These are phyloP conservation scores for Dactylellina leptospora DNA, from an alignment of 2,329 filamentous ascomycete species.

Conservation along the genomic window DNA sequence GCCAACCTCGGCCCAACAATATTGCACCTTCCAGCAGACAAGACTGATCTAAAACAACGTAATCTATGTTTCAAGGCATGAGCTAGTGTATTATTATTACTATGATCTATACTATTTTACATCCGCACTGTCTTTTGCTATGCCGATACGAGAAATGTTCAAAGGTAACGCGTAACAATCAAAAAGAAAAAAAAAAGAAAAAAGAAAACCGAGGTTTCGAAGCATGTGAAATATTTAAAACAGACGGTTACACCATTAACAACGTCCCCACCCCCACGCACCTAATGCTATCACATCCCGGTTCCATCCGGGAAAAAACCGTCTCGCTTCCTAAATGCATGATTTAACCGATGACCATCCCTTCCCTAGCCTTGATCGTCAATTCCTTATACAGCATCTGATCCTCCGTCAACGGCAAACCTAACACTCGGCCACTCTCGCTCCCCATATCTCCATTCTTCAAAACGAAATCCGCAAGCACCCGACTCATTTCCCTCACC, in stretches of 20 bases:
- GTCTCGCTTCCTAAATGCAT: neutral
- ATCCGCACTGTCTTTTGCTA: too few species aligned
- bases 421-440: conserved; percentile 65
- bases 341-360: conserved; percentile 38
- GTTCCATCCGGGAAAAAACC: neutral
- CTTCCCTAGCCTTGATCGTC: conserved; percentile 45
- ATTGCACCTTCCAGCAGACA: too few species aligned
- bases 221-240: conserved; percentile 33
- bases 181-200: neutral
- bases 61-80: too few species aligned
- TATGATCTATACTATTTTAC: neutral
- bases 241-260: neutral
- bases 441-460: conserved; percentile 67
- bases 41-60: too few species aligned
- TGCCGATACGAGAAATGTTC: neutral
- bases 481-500: conserved; percentile 80
- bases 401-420: conserved; percentile 76
- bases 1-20: neutral
- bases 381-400: conserved; percentile 62
- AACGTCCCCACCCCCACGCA: too few species aligned
- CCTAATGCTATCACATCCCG: too few species aligned
- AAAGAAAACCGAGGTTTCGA: neutral
- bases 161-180: neutral
- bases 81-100: neutral
- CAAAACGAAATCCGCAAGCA: conserved; percentile 73